phyloP scores from a whole-genome alignment of 441 rosid genomes.

The Sinapis alba region DNA sequence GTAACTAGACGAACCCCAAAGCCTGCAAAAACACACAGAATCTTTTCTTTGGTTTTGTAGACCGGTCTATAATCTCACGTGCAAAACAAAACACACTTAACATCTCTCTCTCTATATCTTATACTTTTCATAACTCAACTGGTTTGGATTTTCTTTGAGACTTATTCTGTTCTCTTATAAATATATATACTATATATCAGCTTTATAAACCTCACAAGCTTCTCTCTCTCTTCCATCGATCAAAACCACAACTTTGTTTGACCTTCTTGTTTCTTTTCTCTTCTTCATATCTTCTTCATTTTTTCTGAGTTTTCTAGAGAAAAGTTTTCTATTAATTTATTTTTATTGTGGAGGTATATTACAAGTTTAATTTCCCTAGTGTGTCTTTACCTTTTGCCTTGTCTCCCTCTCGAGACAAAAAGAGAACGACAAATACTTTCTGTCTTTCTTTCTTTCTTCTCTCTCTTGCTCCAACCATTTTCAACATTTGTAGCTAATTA shows the following conservation, averaged over 20 bases:
- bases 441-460: constrained; percentile 17
- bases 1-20: constrained; percentile 41
- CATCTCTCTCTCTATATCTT: constrained; percentile 14
- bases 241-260: constrained; percentile 25
- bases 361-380: constrained; percentile 26
- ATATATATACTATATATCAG: background rate
- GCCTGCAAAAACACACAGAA: constrained; percentile 62
- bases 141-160: constrained; percentile 19
- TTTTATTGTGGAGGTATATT: background rate
- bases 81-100: constrained; percentile 43
- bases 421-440: constrained; percentile 39
- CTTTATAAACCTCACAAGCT: constrained; percentile 30
- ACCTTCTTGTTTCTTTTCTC: constrained; percentile 13
- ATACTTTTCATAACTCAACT: constrained; percentile 19
- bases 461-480: background rate
- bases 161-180: background rate
- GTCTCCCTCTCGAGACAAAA: constrained; percentile 43
- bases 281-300: background rate
- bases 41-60: constrained; percentile 49
- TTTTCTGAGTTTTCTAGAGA: background rate
- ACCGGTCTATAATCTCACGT: constrained; percentile 73
- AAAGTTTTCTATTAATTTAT: background rate
- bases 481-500: constrained; percentile 20
- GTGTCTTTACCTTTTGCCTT: constrained; percentile 40
- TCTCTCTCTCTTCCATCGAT: constrained; percentile 29